Evolutionary conservation across 805 yeast genomes (phyloP).

Genomic region (Saturnispora sanitii): DNA sequence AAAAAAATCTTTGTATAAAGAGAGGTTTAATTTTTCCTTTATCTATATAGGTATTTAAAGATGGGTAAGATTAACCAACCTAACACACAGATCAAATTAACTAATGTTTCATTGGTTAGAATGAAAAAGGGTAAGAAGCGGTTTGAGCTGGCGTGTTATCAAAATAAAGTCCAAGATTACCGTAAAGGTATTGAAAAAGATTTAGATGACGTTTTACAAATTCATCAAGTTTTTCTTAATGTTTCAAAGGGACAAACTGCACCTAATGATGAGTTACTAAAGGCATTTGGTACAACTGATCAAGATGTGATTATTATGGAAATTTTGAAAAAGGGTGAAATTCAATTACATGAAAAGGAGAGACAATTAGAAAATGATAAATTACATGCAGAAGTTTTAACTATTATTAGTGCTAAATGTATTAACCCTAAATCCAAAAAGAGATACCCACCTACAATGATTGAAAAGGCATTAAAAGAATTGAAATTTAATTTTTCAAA

Average conservation of each 20-base stretch:
- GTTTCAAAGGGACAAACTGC: constrained; percentile 95
- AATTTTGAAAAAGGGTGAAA: constrained; percentile 83
- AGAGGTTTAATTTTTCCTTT: not conserved
- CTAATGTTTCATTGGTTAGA: constrained; percentile 88
- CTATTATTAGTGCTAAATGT: constrained; percentile 79
- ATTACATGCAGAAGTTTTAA: constrained; percentile 59
- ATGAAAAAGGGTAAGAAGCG: constrained; percentile 86
- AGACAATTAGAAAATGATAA: constrained; percentile 59
- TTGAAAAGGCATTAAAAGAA: constrained; percentile 73
- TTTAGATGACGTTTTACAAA: constrained; percentile 89
- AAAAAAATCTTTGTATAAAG: constrained; percentile 1
- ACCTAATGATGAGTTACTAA: constrained; percentile 67
- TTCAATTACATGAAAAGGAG: constrained; percentile 90
- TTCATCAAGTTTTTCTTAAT: constrained; percentile 86
- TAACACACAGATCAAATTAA: constrained; percentile 73
- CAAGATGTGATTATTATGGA: constrained; percentile 67
- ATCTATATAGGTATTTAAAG: not conserved
- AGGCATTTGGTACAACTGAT: constrained; percentile 68
- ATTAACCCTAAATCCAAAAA: constrained; percentile 83
- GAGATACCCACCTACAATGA: constrained; percentile 91
- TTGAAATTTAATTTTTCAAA: constrained; percentile 72
- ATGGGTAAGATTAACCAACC: constrained; percentile 69
- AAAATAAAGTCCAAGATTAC: constrained; percentile 94
- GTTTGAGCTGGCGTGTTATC: constrained; percentile 94
- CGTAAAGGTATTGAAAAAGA: constrained; percentile 83